A percentile compares a stretch with the other conserved stretches of the same genome.
Evolutionary conservation across 106 monocot species (phyloP).

Genomic region (Chionographis japonica): DNA sequence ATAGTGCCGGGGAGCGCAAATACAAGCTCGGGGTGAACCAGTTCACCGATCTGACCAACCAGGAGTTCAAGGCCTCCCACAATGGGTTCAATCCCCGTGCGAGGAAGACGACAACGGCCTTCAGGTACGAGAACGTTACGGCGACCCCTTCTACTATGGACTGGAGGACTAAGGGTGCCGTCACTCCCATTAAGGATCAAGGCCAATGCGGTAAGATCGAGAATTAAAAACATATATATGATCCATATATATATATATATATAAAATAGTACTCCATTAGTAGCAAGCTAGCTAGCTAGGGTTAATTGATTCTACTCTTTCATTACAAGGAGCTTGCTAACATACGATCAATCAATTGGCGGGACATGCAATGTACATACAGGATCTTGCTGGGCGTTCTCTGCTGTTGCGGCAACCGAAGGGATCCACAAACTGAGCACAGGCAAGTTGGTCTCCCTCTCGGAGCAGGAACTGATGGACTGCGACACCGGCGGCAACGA

Average conservation of each 20-base stretch:
- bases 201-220: conserved; percentile 19
- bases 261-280: too few species aligned
- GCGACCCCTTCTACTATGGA: not conserved
- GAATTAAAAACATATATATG: too few species aligned
- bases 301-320: too few species aligned
- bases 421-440: too few species aligned
- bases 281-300: too few species aligned
- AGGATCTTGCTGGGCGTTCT: conserved; percentile 46
- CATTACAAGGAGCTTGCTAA: too few species aligned
- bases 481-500: too few species aligned
- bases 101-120: not conserved
- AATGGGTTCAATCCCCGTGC: too few species aligned
- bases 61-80: not conserved
- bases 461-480: too few species aligned
- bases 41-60: not conserved
- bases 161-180: conserved; percentile 21
- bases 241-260: too few species aligned
- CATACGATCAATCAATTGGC: too few species aligned
- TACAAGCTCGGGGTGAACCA: not conserved
- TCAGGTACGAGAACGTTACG: not conserved
- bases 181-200: conserved; percentile 24
- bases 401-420: conserved; percentile 5
- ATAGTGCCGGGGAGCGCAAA: not conserved
- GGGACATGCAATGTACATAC: not conserved
- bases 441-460: too few species aligned